phyloP scores from a whole-genome alignment of 495 filamentous ascomycete species.

The Extremus antarcticus region DNA sequence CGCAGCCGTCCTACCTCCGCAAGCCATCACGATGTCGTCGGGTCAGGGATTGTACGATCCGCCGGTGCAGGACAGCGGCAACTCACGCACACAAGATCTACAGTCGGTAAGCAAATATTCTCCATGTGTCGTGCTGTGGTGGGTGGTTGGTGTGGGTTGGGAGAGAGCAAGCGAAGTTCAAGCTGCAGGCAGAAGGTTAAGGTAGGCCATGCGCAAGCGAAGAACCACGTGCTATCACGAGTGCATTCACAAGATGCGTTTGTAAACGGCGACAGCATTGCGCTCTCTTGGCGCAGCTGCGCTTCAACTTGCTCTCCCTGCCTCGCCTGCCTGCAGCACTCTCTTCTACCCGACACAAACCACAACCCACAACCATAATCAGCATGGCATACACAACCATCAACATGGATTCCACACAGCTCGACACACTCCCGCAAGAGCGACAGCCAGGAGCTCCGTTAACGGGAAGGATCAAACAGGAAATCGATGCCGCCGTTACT shows the following conservation, averaged over 20 bases:
- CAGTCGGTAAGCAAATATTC: background rate
- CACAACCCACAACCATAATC: too few relatives aligned
- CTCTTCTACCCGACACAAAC: too few relatives aligned
- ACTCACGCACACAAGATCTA: background rate
- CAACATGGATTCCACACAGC: background rate
- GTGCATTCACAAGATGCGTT: background rate
- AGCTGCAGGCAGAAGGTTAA: background rate
- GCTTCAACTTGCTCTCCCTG: too few relatives aligned
- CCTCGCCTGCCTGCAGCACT: too few relatives aligned
- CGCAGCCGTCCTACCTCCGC: background rate
- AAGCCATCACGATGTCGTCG: background rate
- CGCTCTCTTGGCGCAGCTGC: too few relatives aligned
- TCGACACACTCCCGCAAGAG: background rate
- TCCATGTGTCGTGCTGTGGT: background rate
- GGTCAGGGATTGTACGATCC: slow-evolving; percentile 1
- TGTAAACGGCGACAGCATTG: background rate
- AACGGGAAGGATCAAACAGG: slow-evolving; percentile 41
- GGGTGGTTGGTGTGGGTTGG: background rate
- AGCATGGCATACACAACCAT: background rate
- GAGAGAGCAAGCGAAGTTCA: background rate
- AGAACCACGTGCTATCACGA: background rate
- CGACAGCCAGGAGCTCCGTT: background rate
- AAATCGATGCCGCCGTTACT: slow-evolving; percentile 91
- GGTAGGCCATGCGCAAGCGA: too few relatives aligned
- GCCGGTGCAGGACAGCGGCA: background rate